Evolutionary conservation across 2,329 filamentous ascomycete species (phyloP).

Genomic region (Epichloe sibirici): DNA sequence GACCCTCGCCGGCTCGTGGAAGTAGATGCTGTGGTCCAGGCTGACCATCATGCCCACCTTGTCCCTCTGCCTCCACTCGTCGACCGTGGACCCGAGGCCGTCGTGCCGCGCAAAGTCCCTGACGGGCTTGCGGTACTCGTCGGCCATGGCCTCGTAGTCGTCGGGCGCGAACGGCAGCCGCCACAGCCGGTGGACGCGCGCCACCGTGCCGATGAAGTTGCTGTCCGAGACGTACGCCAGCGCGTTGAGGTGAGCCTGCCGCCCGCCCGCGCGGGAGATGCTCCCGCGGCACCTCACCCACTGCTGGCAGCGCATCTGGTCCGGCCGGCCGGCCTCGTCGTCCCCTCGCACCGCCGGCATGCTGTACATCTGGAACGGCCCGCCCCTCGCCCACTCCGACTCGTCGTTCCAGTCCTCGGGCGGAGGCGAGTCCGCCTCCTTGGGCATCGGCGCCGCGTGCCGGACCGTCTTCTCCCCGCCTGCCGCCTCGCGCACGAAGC

Average conservation of each 20-base stretch:
- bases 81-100: conserved; percentile 26
- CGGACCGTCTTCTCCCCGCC: conserved; percentile 41
- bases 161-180: conserved; percentile 48
- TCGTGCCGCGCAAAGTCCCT: conserved; percentile 25
- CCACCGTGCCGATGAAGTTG: conserved; percentile 85
- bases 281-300: conserved; percentile 66
- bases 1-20: conserved; percentile 47
- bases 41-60: conserved; percentile 76
- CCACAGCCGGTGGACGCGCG: conserved; percentile 70
- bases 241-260: conserved; percentile 71
- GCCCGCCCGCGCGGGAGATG: conserved; percentile 62
- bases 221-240: conserved; percentile 88
- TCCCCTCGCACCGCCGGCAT: conserved; percentile 26
- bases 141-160: conserved; percentile 39
- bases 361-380: conserved; percentile 35
- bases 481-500: conserved; percentile 60
- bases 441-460: conserved; percentile 53
- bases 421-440: conserved; percentile 23
- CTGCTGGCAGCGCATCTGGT: conserved; percentile 55
- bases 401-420: conserved; percentile 31
- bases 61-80: conserved; percentile 38
- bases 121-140: conserved; percentile 23
- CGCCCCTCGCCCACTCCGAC: conserved; percentile 36
- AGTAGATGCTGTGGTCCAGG: conserved; percentile 63
- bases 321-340: conserved; percentile 36